phyloP scores from a whole-genome alignment of 495 filamentous ascomycete genomes.

The Aspergillus sparsus region DNA sequence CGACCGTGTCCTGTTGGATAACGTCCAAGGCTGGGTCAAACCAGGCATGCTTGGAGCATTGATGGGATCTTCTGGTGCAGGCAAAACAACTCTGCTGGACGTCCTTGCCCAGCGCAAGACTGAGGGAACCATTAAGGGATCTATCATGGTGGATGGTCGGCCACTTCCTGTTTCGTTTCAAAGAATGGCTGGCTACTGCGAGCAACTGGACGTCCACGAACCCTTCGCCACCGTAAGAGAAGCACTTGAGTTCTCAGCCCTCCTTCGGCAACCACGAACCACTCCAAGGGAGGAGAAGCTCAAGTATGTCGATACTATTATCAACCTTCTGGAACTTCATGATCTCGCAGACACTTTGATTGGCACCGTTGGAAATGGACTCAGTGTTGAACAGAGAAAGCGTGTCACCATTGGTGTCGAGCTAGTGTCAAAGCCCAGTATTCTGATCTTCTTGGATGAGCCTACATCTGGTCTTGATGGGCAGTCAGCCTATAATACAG shows the following conservation, averaged over 20 bases:
- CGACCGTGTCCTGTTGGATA: conserved; percentile 60
- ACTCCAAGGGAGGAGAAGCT: conserved; percentile 56
- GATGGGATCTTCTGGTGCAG: conserved; percentile 65
- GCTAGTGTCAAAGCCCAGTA: conserved; percentile 64
- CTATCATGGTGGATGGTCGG: conserved; percentile 80
- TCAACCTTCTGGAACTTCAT: conserved; percentile 58
- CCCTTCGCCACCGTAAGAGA: conserved; percentile 60
- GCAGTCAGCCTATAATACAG: conserved; percentile 63
- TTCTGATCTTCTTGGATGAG: conserved; percentile 75
- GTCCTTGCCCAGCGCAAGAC: conserved; percentile 67
- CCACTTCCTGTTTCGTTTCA: conserved; percentile 80
- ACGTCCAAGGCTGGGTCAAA: conserved; percentile 88
- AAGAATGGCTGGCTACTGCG: conserved; percentile 59
- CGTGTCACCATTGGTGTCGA: conserved; percentile 69
- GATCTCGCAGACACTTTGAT: conserved; percentile 56
- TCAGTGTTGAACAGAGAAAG: conserved; percentile 62
- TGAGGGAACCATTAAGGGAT: conserved; percentile 84
- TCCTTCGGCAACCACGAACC: conserved; percentile 54
- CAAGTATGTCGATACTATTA: conserved; percentile 58
- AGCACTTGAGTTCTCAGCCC: conserved; percentile 58
- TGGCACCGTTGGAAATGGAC: conserved; percentile 51
- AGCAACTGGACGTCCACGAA: conserved; percentile 63
- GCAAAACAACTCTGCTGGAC: conserved; percentile 62
- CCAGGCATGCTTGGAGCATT: conserved; percentile 75
- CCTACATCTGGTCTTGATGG: conserved; percentile 72